phyloP scores from a whole-genome alignment of 495 filamentous ascomycete species.

The Zalerion maritima region DNA sequence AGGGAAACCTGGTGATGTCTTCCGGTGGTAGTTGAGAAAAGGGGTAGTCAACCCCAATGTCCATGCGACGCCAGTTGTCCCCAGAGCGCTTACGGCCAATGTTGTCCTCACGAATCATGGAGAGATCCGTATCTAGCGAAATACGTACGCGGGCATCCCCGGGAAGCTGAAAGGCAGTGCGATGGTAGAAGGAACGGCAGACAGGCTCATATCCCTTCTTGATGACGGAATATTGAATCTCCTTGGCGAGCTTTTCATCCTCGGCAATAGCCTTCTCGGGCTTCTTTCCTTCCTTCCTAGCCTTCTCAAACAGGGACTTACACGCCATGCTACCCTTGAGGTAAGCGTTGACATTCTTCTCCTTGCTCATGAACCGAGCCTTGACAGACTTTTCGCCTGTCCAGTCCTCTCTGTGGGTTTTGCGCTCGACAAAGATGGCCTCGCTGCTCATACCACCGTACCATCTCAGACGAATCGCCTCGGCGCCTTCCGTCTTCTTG shows the following conservation, averaged over 20 bases:
- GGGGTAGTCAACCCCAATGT: slow-evolving; percentile 92
- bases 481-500: slow-evolving; percentile 95
- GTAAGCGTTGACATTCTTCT: slow-evolving; percentile 92
- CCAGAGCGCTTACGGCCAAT: slow-evolving; percentile 60
- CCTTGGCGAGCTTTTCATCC: slow-evolving; percentile 74
- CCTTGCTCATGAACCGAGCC: slow-evolving; percentile 84
- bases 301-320: slow-evolving; percentile 80
- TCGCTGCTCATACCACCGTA: slow-evolving; percentile 93
- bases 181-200: slow-evolving; percentile 89
- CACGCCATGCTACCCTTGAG: slow-evolving; percentile 69
- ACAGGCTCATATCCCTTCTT: slow-evolving; percentile 73
- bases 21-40: slow-evolving; percentile 76
- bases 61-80: slow-evolving; percentile 90
- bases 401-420: slow-evolving; percentile 98
- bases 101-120: slow-evolving; percentile 91
- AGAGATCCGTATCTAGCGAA: slow-evolving; percentile 89
- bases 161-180: slow-evolving; percentile 93
- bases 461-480: slow-evolving; percentile 93
- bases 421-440: slow-evolving; percentile 92
- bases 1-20: slow-evolving; percentile 85
- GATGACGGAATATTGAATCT: slow-evolving; percentile 86
- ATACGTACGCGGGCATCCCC: slow-evolving; percentile 94
- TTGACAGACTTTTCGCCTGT: slow-evolving; percentile 98
- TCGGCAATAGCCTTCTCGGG: slow-evolving; percentile 76
- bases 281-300: slow-evolving; percentile 86